Base-by-base conservation (phyloP, 139 green algal genomes). In the Chlamydomonas asymmetrica region DNA sequence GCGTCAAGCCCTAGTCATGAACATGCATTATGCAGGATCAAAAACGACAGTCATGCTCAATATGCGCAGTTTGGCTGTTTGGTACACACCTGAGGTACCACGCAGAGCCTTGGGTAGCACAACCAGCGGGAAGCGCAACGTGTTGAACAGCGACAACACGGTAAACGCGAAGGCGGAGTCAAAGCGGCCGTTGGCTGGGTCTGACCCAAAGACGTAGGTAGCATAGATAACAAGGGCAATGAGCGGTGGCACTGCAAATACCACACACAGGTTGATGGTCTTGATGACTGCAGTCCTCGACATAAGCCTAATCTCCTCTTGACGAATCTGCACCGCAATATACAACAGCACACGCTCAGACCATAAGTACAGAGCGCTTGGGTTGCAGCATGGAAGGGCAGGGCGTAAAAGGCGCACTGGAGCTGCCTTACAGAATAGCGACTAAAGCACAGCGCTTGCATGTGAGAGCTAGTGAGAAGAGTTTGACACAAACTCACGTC, bases 131-230 rank as follows among this genome's bases (percentile, higher is more conserved):
- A 94, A 92, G 73, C 90, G 86, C 69, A 95, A 75, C 39, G 93
- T 88, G 81, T 93, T 92, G 82, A 95, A 94, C 27, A 95, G 88
- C 31, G 91, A 89, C 52, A 92, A 71, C 78, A 87, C 84, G 38
- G 89, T 90, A 84, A 94, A 94, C 20, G 85, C 86, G 39, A 90
- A 88, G 35, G 80, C 75, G 3, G 83, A 63, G 32, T 71, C 78
- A 8, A 90, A 75, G 63, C 45, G 77, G 3, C 76, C 76, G 60
- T 80, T 35, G 57, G 57, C 78, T n/a, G n/a, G n/a, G n/a, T n/a
- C n/a, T n/a, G n/a, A n/a, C n/a, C n/a, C n/a, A 64, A 86, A 90
- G 10, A 85, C 82, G 49, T 92, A 92, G 29, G 84, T 89, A 16
- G 85, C 78, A 50, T 85, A 89, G 68, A 92, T 89, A 43, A 88